These are phyloP conservation scores for Tylopilus sp. DNA, from an alignment of 1,284 basidiomycete genomes.

Conservation along the genomic window DNA sequence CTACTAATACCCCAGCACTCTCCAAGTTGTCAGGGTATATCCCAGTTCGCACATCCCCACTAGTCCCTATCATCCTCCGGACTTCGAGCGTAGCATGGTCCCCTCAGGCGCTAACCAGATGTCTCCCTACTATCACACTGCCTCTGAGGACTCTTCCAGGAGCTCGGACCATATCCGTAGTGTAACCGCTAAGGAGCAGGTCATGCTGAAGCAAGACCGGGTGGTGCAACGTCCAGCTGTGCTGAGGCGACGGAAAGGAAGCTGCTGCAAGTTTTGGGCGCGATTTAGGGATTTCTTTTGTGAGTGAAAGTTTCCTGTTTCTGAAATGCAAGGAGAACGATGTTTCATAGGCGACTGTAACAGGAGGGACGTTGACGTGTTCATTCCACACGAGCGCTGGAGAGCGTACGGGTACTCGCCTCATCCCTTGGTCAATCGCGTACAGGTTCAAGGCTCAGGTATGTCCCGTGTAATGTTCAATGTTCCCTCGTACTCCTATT, in stretches of 20 bases:
- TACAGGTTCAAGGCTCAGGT: not conserved
- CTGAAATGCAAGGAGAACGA: not conserved
- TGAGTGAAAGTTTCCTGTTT: not conserved
- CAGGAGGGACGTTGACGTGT: not conserved
- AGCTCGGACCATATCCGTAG: not conserved
- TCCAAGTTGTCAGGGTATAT: not conserved
- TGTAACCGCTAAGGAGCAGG: not conserved
- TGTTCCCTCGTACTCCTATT: not conserved
- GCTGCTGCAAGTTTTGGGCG: not conserved
- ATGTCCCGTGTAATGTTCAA: not conserved
- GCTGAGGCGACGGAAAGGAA: not conserved
- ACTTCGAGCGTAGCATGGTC: not conserved
- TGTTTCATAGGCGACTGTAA: not conserved
- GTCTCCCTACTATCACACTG: not conserved
- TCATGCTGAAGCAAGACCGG: not conserved
- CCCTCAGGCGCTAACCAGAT: not conserved
- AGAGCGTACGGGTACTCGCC: not conserved
- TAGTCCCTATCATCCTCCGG: not conserved
- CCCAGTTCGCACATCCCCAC: not conserved
- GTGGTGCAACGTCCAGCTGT: not conserved
- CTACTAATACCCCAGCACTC: not conserved
- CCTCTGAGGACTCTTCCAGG: not conserved
- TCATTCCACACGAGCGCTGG: not conserved
- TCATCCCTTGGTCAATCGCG: not conserved
- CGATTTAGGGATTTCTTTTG: not conserved